Conservation (phyloP, 192 early-diverging fungal species). For the Umbelopsis vinacea region DNA sequence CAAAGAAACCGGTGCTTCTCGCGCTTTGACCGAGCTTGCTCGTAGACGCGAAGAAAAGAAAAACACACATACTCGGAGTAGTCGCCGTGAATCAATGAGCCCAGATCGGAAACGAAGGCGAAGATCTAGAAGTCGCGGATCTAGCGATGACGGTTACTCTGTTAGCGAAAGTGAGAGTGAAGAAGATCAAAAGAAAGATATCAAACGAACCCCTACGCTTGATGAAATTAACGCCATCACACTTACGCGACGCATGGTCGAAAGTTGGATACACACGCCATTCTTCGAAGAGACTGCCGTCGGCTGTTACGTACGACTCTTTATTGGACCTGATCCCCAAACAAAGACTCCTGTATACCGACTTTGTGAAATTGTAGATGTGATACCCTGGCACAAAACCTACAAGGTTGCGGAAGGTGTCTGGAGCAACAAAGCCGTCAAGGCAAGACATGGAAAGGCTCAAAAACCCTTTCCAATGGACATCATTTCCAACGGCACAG, state of each 20-base stretch:
- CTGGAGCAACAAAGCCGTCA: constrained; percentile 67
- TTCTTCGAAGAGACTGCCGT: constrained; percentile 69
- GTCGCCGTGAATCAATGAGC: constrained; percentile 35
- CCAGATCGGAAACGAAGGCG: constrained; percentile 37
- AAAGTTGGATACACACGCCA: constrained; percentile 73
- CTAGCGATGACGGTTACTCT: constrained; percentile 38
- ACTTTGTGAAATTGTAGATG: constrained; percentile 53
- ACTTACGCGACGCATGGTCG: constrained; percentile 67
- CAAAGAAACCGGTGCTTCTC: constrained; percentile 47
- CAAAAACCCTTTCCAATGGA: constrained; percentile 76
- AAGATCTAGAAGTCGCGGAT: constrained; percentile 21
- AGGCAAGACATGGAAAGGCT: constrained; percentile 69
- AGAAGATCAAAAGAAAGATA: constrained; percentile 37
- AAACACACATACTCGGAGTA: constrained; percentile 26
- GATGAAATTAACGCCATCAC: constrained; percentile 66
- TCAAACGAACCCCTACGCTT: constrained; percentile 55
- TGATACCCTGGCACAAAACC: constrained; percentile 49
- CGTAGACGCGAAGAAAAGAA: constrained; percentile 60
- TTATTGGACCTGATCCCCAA: constrained; percentile 59
- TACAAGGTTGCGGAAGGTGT: constrained; percentile 63
- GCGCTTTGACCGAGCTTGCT: constrained; percentile 57
- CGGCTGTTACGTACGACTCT: constrained; percentile 70
- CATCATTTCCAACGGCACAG: constrained; percentile 72
- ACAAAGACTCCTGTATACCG: constrained; percentile 63
- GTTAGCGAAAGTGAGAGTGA: constrained; percentile 39